Conservation (phyloP, 2,329 filamentous ascomycete genomes). For the Aureobasidium sp. region DNA sequence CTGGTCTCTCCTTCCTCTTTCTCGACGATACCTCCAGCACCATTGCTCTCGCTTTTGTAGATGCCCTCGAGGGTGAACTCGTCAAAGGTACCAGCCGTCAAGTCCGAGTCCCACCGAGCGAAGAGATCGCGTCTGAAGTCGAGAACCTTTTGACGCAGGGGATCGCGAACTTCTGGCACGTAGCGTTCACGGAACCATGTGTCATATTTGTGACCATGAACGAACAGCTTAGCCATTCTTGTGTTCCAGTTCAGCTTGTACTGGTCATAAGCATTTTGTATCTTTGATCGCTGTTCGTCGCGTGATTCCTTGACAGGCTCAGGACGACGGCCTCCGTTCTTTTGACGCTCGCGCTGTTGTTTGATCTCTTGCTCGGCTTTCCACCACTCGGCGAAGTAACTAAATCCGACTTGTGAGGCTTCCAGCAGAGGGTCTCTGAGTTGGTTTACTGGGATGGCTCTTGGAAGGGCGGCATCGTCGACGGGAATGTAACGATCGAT, state of each 20-base stretch:
- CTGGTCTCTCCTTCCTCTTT: conserved; percentile 95
- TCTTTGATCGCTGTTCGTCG: conserved; percentile 69
- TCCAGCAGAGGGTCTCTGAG: conserved; percentile 64
- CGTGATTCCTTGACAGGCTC: conserved; percentile 64
- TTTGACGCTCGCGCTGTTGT: conserved; percentile 65
- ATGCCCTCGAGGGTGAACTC: conserved; percentile 91
- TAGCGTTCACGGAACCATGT: conserved; percentile 99
- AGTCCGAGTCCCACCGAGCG: conserved; percentile 79
- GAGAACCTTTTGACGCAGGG: conserved; percentile 65
- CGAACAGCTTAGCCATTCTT: conserved; percentile 79
- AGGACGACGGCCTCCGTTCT: conserved; percentile 60
- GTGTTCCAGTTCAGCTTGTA: conserved; percentile 42
- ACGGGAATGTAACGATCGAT: conserved; percentile 83
- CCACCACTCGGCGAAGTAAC: conserved; percentile 83
- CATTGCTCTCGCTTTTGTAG: conserved; percentile 86
- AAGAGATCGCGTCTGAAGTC: conserved; percentile 73
- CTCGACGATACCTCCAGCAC: conserved; percentile 73
- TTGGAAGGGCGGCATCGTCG: conserved; percentile 42
- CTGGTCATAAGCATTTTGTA: conserved; percentile 59
- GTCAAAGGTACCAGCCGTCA: conserved; percentile 80
- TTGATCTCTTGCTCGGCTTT: conserved; percentile 73
- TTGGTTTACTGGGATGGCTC: conserved; percentile 52
- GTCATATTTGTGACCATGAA: conserved; percentile 84
- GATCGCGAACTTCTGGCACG: conserved; percentile 69
- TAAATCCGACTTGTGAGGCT: conserved; percentile 75